Evolutionary conservation across 2,329 filamentous ascomycete genomes (phyloP), one percentile per base, ranked within the genome.

Genomic region (Beauveria varroae): DNA sequence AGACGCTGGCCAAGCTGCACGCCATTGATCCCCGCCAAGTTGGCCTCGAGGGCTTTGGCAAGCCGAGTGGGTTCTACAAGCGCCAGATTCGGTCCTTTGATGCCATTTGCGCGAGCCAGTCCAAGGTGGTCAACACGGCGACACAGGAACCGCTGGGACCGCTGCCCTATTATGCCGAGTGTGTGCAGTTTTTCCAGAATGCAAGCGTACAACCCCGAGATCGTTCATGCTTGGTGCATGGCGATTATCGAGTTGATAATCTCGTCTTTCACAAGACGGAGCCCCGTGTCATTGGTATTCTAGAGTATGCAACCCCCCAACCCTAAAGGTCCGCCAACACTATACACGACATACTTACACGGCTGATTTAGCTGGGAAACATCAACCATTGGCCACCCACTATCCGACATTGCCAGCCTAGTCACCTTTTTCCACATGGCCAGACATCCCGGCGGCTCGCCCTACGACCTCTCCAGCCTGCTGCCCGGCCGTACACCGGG

Each of bases 211-310:
- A 90, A 72, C 90, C 91, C 1, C 77, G 79, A 53, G 90, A 95
- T 73, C 80, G 88, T 59, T 85, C 81, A 18, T 87, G 85, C 1
- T 82, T 93, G 55, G 85, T 96, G 22, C 91, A 96, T 70, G 91
- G 91, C 52, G 91, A 96, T 73, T 96, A 91, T 78, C 96, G 96
- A 75, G 92, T 90, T 65, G 87, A 90, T 74, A 90, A 90, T 67
- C 74, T 90, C 64, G 84, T 91, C 51, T 96, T 93, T 72, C 89
- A 96, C 77, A 87, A 87, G 73, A 90, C 88, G 0, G 86, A 91
- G 72, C 85, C 91, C 5, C 78, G 85, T 61, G 91, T 96, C 9
- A 91, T 96, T 71, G 92, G 91, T 3, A 89, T 96, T 61, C 76
- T 96, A 5, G 92, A 96, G 80, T 86, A 72, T 72, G 79, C 74